Base-by-base conservation (phyloP, 192 early-diverging fungal genomes). In the Coemansia sp. region DNA sequence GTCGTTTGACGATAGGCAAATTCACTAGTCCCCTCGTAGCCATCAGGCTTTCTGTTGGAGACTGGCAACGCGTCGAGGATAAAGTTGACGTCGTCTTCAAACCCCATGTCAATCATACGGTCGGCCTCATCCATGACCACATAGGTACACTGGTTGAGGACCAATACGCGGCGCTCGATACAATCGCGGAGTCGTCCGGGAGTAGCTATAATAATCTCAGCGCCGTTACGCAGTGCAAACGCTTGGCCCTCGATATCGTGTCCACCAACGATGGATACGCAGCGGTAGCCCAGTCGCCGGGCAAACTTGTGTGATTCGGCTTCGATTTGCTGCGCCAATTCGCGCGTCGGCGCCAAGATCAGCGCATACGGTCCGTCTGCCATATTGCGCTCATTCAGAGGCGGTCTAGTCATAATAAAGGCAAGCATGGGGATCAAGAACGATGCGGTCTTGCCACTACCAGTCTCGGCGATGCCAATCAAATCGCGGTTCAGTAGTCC, bases 51-150 rank as follows among this genome's bases (percentile, higher is more conserved):
- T 64, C 92, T 73, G 77, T 98, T 95, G 26, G 92, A 92, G 2
- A 93, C 89, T 1, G 97, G 97, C 49, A 99, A 80, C 9, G 93
- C 91, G 72, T 96, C 96, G 62, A 99, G 87, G 70, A 99, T 98
- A 66, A 87, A 94, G 70, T 95, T 98, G 67, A 99, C 95, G 64
- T 96, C 96, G 0, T 91, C 85, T 72, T 99, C 96, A 62, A 99
- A 96, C 52, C 96, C 93, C 91, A 93, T 91, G 75, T 95, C 92
- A 63, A 94, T 91, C 93, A 94, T 94, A 66, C 95, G 91, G 77
- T 98, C 96, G 57, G 95, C 97, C 85, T 99, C 97, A 75, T 99
- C 97, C 96, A 99, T 96, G 19, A 99, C 98, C 19, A 99, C 94
- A 76, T 96, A 98, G 2, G 93, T 89, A 81, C 96, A 98, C 79